Base-by-base conservation (phyloP, 495 filamentous ascomycete species). In the Penicillium turbatum region DNA sequence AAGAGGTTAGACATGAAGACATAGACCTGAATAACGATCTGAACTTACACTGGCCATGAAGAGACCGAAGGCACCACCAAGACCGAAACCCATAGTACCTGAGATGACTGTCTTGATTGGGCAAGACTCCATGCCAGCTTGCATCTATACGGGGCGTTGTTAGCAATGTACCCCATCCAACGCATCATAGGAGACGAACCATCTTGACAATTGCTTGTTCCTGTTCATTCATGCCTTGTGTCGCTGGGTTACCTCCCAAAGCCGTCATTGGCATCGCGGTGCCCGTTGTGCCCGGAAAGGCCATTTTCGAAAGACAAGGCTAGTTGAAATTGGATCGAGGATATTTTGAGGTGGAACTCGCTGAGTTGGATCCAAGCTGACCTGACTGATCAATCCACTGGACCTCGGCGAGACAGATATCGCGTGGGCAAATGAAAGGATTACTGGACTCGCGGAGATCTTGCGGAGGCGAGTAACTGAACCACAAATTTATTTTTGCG, bases 61-160 rank as follows among this genome's bases (percentile, higher is more conserved):
- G 55, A 97, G 75, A 43, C 92, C 92, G 59, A 97, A 96, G n/a
- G 89, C 71, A 59, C 90, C 92, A 48, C 92, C 92, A 36, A 97
- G 83, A 26, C 83, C 92, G 64, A 96, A 96, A 10, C 92, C 92
- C 77, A 90, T 90, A 15, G 79, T 86, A 34, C 91, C 92, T 2
- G 88, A 82, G 42, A 97, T 82, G 48, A 79, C 86, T 11, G 88
- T 88, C 64, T 96, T 96, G 32, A 82, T 79, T 10, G 86, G 86
- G 70, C 92, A 97, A 6, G 86, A 92, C 67, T 97, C 92, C 88
- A 95, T 95, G 34, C 82, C 81, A 16, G 70, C 66, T 78, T 89
- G 80, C 79, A 95, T 87, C 90, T 91, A 50, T 21, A 41, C 26
- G 4, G 13, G 54, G 8, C 0, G 29, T 46, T 9, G 41, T 47